phyloP scores from a whole-genome alignment of 2,329 filamentous ascomycete genomes.

The Gaeumannomyces tritici region DNA sequence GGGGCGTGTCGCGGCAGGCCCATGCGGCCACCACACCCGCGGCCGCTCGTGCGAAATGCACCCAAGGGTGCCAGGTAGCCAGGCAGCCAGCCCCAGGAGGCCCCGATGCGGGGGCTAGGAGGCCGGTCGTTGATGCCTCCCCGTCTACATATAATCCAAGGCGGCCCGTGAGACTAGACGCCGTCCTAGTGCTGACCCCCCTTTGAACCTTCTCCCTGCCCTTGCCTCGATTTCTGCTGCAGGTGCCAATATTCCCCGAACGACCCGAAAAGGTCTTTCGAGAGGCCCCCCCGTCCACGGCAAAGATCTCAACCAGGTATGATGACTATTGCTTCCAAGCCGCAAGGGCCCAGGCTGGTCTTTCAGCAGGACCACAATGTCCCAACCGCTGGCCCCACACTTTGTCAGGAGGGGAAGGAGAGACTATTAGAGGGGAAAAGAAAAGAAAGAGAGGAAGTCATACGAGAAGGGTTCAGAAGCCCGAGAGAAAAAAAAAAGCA shows the following conservation, averaged over 20 bases:
- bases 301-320: background rate
- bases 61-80: background rate
- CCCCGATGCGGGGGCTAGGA: background rate
- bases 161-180: background rate
- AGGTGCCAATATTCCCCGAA: background rate
- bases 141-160: background rate
- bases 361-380: background rate
- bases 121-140: background rate
- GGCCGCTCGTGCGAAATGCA: background rate
- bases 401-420: background rate
- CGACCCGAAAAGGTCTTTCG: background rate
- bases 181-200: background rate
- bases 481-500: background rate
- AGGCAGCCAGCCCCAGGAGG: background rate
- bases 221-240: background rate
- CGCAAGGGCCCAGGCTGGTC: background rate
- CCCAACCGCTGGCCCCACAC: background rate
- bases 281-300: background rate
- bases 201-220: background rate
- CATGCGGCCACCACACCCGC: background rate
- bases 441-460: background rate
- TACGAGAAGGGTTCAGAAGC: no score
- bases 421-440: background rate
- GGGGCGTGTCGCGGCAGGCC: background rate
- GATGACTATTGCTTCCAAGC: background rate